These are phyloP conservation scores for Aspergillus caelatus DNA, from an alignment of 2,329 filamentous ascomycete species.

Conservation along the genomic window DNA sequence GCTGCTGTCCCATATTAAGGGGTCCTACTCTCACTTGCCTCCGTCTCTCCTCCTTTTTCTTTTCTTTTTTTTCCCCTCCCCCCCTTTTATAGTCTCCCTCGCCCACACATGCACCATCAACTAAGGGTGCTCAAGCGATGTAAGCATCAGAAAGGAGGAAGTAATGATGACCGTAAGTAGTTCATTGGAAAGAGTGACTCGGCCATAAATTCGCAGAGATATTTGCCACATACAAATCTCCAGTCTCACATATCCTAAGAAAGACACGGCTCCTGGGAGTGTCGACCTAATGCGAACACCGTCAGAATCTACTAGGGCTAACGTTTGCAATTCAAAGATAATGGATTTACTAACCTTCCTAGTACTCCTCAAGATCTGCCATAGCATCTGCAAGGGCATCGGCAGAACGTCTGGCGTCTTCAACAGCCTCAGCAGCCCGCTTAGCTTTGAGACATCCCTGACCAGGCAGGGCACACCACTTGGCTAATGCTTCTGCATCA, in stretches of 20 bases:
- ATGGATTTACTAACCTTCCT: constrained; percentile 21
- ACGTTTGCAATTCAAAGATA: neutral
- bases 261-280: neutral
- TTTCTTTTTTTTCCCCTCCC: neutral
- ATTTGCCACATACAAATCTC: neutral
- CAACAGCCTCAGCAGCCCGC: constrained; percentile 68
- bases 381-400: constrained; percentile 37
- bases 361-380: constrained; percentile 33
- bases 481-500: constrained; percentile 27
- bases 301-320: neutral
- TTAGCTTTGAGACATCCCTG: constrained; percentile 60
- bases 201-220: neutral
- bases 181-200: constrained; percentile 7
- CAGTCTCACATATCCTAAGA: neutral
- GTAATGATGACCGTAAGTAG: neutral
- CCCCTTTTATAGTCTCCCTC: neutral
- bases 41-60: neutral
- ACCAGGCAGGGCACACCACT: constrained; percentile 38
- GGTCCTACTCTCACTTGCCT: neutral
- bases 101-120: no score
- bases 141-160: neutral
- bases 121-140: no score
- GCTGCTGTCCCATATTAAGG: no score
- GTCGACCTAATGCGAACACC: neutral
- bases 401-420: constrained; percentile 46